phyloP scores from a whole-genome alignment of 148 eudicot genomes.

The Bassia scoparia region DNA sequence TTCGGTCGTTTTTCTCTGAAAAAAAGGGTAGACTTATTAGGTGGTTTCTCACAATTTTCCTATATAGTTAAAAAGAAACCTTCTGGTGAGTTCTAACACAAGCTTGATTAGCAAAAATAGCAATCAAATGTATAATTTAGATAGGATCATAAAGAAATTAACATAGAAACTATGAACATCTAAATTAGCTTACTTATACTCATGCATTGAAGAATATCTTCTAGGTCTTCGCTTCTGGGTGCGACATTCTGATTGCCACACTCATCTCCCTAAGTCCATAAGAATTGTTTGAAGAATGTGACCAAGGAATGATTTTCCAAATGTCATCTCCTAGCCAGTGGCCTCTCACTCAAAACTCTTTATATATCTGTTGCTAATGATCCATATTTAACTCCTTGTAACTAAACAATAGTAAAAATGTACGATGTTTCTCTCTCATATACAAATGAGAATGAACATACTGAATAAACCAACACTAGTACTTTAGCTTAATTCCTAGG shows the following conservation, averaged over 20 bases:
- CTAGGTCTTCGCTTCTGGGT: conserved; percentile 11
- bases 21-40: too few relatives aligned
- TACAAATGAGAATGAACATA: too few relatives aligned
- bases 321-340: conserved; percentile 23
- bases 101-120: background rate
- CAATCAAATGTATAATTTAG: background rate
- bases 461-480: background rate
- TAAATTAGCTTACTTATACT: conserved; percentile 21
- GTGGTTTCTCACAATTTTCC: too few relatives aligned
- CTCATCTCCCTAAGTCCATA: conserved; percentile 30
- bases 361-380: conserved; percentile 23
- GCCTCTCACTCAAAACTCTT: conserved; percentile 20
- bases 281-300: conserved; percentile 17
- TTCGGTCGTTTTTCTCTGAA: too few relatives aligned
- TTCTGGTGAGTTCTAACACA: background rate
- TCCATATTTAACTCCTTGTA: conserved; percentile 15
- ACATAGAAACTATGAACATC: background rate
- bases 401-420: background rate
- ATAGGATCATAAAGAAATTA: too few relatives aligned
- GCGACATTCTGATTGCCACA: conserved; percentile 33
- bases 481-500: too few relatives aligned
- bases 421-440: too few relatives aligned
- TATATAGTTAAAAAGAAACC: too few relatives aligned
- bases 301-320: conserved; percentile 29
- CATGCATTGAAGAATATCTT: conserved; percentile 18